Percentiles rank a stretch among this genome's conserved stretches.
These are phyloP conservation scores for Mycena sanguinolenta DNA, from an alignment of 768 basidiomycete genomes.

Conservation along the genomic window DNA sequence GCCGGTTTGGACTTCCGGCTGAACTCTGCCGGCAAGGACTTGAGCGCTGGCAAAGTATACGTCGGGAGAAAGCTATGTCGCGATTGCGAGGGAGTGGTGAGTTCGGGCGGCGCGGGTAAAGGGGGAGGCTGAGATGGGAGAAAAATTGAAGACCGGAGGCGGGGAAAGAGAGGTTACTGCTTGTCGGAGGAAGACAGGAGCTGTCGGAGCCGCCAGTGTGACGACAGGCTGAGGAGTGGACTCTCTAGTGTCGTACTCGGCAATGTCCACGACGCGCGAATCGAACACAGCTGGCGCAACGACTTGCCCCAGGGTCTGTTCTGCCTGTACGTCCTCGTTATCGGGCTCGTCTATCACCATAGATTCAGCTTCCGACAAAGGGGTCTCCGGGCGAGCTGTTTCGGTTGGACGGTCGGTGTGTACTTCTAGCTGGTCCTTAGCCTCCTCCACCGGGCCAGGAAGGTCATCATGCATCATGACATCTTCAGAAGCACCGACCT, in stretches of 20 bases:
- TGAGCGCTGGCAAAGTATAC: slow-evolving; percentile 65
- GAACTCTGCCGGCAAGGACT: slow-evolving; percentile 63
- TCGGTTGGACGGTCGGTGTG: not conserved
- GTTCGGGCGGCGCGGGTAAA: slow-evolving; percentile 37
- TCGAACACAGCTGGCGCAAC: not conserved
- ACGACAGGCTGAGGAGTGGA: slow-evolving; percentile 36
- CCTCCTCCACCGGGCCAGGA: slow-evolving; percentile 12
- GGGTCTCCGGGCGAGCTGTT: slow-evolving; percentile 17
- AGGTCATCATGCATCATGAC: slow-evolving; percentile 27
- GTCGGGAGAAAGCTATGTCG: slow-evolving; percentile 52
- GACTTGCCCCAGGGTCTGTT: not conserved
- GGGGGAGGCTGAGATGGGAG: slow-evolving; percentile 18
- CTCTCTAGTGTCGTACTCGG: slow-evolving; percentile 11
- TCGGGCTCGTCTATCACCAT: slow-evolving; percentile 39
- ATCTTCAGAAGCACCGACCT: slow-evolving; percentile 21
- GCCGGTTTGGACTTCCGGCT: slow-evolving; percentile 61
- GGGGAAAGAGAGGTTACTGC: slow-evolving; percentile 41
- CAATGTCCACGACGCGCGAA: not conserved
- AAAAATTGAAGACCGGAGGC: slow-evolving; percentile 46
- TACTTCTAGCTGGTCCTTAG: slow-evolving; percentile 1
- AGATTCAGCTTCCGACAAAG: slow-evolving; percentile 30
- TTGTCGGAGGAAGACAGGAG: slow-evolving; percentile 48
- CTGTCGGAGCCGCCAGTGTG: slow-evolving; percentile 16
- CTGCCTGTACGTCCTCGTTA: slow-evolving; percentile 16
- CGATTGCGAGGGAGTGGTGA: slow-evolving; percentile 37